These are phyloP conservation scores for Harringtonia aguacate DNA, from an alignment of 2,329 filamentous ascomycete genomes.

Conservation along the genomic window DNA sequence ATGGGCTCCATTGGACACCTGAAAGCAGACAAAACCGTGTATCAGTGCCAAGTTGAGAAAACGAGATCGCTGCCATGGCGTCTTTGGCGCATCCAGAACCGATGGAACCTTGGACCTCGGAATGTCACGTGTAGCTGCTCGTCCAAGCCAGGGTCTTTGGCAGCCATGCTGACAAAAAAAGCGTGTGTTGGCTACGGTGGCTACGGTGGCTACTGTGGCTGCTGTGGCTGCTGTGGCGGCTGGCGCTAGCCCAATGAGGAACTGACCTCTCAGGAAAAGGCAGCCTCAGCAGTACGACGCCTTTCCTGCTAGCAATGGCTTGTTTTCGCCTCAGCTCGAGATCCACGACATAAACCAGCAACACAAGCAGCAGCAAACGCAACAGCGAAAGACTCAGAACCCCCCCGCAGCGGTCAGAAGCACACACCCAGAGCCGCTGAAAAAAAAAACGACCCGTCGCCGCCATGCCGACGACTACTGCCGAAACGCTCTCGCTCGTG, in stretches of 20 bases:
- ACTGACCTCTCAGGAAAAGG: constrained; percentile 12
- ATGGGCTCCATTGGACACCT: no score
- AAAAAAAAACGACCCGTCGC: constrained; percentile 5
- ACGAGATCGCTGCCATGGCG: no score
- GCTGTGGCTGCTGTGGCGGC: neutral
- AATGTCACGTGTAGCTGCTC: no score
- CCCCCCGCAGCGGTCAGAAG: neutral
- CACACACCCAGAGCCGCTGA: neutral
- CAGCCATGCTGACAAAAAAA: no score
- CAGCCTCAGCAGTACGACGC: constrained; percentile 14
- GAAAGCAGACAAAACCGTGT: no score
- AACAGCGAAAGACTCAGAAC: neutral
- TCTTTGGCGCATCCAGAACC: no score
- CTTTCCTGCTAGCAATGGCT: neutral
- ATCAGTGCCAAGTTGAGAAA: no score
- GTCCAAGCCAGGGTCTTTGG: no score
- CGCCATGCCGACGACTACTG: constrained; percentile 90
- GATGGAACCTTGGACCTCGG: no score
- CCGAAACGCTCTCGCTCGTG: constrained; percentile 91
- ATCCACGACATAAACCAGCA: neutral
- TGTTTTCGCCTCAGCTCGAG: neutral
- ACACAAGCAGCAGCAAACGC: no score
- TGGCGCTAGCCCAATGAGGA: constrained; percentile 9
- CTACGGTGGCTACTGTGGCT: no score
- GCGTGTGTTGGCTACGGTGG: no score